phyloP scores from a whole-genome alignment of 2,329 filamentous ascomycete genomes.

The Mycosphaerelloides madeirae region DNA sequence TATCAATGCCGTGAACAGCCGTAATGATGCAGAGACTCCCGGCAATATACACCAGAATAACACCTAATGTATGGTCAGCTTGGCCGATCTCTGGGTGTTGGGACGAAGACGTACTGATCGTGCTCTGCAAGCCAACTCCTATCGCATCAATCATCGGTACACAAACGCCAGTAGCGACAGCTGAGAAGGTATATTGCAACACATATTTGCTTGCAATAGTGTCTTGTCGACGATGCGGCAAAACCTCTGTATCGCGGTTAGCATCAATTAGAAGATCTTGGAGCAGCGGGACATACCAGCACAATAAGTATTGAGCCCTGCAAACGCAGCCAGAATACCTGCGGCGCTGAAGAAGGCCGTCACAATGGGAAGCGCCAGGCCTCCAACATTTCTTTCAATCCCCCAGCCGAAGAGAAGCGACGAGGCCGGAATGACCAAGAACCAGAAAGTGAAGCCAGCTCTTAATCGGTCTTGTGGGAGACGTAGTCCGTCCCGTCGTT shows the following conservation, averaged over 20 bases:
- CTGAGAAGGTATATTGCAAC: conserved; percentile 67
- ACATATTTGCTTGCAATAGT: conserved; percentile 70
- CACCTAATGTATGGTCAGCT: conserved; percentile 1
- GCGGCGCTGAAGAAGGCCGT: conserved; percentile 67
- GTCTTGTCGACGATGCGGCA: conserved; percentile 64
- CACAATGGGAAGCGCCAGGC: conserved; percentile 57
- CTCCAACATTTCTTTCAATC: conserved; percentile 48
- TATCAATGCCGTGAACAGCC: conserved; percentile 14
- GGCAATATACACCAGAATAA: conserved; percentile 17
- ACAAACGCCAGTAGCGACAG: conserved; percentile 61
- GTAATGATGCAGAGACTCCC: conserved; percentile 13
- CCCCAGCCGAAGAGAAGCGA: conserved; percentile 64
- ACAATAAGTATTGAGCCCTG: conserved; percentile 70
- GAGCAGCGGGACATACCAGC: conserved; percentile 33
- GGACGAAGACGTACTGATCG: conserved; percentile 8
- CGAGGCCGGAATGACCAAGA: conserved; percentile 50
- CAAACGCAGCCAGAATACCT: conserved; percentile 67
- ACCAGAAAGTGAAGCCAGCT: conserved; percentile 51
- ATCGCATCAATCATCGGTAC: conserved; percentile 65
- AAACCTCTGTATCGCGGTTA: conserved; percentile 52
- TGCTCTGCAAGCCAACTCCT: conserved; percentile 59
- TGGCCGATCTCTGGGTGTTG: neutral
- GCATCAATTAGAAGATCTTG: neutral
- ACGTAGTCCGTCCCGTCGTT: conserved; percentile 51
- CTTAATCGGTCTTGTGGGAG: conserved; percentile 64